A percentile compares a stretch with the other conserved stretches of the same genome.
Evolutionary conservation across 768 basidiomycete species (phyloP).

Genomic region (Podaxis sp.): DNA sequence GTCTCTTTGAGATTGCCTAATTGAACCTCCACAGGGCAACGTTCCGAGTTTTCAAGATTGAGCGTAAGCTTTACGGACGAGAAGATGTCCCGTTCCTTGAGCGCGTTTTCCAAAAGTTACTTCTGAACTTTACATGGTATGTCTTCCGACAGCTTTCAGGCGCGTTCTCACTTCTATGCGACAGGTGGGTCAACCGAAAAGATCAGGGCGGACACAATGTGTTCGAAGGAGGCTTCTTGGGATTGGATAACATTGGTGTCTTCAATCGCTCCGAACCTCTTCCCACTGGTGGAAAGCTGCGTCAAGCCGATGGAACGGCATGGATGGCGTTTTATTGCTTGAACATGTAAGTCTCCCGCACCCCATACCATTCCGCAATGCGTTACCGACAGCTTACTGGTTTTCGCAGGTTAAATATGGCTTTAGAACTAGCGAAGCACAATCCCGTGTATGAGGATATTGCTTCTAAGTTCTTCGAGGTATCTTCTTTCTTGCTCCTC

Average conservation of each 20-base stretch:
- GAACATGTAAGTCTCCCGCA: slow-evolving; percentile 68
- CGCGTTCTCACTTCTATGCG: slow-evolving; percentile 1
- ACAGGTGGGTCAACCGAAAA: slow-evolving; percentile 98
- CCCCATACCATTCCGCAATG: not conserved
- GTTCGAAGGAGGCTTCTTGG: slow-evolving; percentile 98
- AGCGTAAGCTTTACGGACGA: slow-evolving; percentile 89
- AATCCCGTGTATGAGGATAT: slow-evolving; percentile 98
- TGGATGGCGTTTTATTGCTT: slow-evolving; percentile 99
- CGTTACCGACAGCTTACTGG: not conserved
- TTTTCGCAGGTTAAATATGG: slow-evolving; percentile 82
- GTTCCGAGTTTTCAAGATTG: slow-evolving; percentile 99
- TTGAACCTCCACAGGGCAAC: slow-evolving; percentile 65
- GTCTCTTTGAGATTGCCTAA: not conserved
- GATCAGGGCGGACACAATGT: slow-evolving; percentile 94
- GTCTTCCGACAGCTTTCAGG: not conserved
- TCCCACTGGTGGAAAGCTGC: slow-evolving; percentile 90
- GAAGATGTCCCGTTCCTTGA: slow-evolving; percentile 94
- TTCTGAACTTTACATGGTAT: slow-evolving; percentile 96
- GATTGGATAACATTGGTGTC: slow-evolving; percentile 95
- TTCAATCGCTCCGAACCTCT: slow-evolving; percentile 98
- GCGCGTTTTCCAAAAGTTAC: slow-evolving; percentile 95
- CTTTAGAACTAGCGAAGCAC: slow-evolving; percentile 96
- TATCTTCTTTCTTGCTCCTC: slow-evolving; percentile 23
- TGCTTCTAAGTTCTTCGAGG: slow-evolving; percentile 96
- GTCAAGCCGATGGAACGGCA: slow-evolving; percentile 97